Conservation (phyloP, 805 yeast genomes). For the Kuraishia borneana region DNA sequence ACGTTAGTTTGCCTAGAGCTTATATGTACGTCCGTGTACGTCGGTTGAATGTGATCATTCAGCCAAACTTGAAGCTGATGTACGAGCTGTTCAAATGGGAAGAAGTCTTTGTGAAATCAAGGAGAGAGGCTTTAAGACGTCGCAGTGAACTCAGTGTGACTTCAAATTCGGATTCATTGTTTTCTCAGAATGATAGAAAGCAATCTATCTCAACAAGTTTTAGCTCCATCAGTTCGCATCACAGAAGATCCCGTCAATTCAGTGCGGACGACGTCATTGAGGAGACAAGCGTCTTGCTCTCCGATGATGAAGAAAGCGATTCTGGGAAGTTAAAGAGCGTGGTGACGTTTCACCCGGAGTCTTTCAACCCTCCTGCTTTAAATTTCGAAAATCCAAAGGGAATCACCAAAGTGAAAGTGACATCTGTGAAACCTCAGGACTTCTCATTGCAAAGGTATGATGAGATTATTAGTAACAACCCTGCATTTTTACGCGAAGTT, state of each 20-base stretch:
- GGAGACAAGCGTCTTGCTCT: slow-evolving; percentile 4
- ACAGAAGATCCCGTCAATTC: not conserved
- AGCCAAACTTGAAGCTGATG: slow-evolving; percentile 86
- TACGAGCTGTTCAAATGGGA: slow-evolving; percentile 77
- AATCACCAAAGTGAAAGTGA: not conserved
- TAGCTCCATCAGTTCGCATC: slow-evolving; percentile 9
- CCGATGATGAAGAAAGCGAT: slow-evolving; percentile 4
- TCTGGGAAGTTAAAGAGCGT: not conserved
- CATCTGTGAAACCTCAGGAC: too few species aligned
- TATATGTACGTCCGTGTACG: slow-evolving; percentile 84
- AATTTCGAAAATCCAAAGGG: not conserved
- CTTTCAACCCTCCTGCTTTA: not conserved
- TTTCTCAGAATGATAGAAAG: slow-evolving; percentile 4
- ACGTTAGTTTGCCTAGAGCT: slow-evolving; percentile 62
- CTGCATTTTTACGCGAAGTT: slow-evolving; percentile 41
- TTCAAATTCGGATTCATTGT: not conserved
- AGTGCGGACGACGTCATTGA: slow-evolving; percentile 3
- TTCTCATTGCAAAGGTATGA: too few species aligned
- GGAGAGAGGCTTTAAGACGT: not conserved
- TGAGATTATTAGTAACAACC: slow-evolving; percentile 13
- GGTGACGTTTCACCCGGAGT: not conserved
- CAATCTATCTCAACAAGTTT: slow-evolving; percentile 15
- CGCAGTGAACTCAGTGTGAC: not conserved
- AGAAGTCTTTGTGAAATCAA: slow-evolving; percentile 18
- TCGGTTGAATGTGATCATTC: slow-evolving; percentile 83